A percentile compares a stretch with the other conserved stretches of the same genome.
Evolutionary conservation across 2,329 filamentous ascomycete genomes (phyloP).

Genomic region (Pseudopyrenochaeta lycopersici): DNA sequence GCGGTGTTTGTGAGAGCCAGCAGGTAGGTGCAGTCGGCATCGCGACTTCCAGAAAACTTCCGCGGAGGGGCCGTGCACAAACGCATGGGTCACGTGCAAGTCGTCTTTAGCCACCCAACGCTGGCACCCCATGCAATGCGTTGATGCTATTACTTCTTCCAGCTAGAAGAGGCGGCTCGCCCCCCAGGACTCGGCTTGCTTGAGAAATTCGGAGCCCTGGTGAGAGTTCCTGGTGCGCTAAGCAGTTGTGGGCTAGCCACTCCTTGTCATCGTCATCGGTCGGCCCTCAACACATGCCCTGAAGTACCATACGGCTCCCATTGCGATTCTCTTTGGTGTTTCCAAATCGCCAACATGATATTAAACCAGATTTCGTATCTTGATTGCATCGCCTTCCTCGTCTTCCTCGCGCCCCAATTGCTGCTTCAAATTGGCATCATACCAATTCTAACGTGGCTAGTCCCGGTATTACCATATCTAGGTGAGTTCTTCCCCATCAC

Average conservation of each 20-base stretch:
- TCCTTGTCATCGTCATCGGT: conserved; percentile 29
- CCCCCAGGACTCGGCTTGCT: no score
- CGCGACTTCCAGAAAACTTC: conserved; percentile 26
- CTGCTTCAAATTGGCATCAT: conserved; percentile 72
- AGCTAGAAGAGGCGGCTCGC: no score
- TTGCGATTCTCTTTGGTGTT: neutral
- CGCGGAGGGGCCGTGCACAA: conserved; percentile 13
- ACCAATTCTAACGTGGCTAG: conserved; percentile 64
- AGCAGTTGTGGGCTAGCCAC: conserved; percentile 25
- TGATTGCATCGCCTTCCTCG: conserved; percentile 77
- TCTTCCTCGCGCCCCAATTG: conserved; percentile 76
- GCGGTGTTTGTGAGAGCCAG: conserved; percentile 20
- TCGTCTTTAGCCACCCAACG: neutral
- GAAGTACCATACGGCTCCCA: neutral
- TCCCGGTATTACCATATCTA: conserved; percentile 74
- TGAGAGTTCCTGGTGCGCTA: conserved; percentile 16
- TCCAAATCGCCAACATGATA: conserved; percentile 64
- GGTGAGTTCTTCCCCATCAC: conserved; percentile 56
- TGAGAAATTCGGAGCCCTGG: neutral
- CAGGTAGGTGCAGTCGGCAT: conserved; percentile 19
- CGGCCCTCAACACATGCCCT: neutral
- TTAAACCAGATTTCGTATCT: conserved; percentile 77
- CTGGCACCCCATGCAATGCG: neutral
- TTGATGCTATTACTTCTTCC: neutral
- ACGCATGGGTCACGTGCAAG: conserved; percentile 9